Percentiles rank a stretch among this genome's conserved stretches.
Conservation (phyloP, 768 basidiomycete genomes). For the Auricularia sp. region DNA sequence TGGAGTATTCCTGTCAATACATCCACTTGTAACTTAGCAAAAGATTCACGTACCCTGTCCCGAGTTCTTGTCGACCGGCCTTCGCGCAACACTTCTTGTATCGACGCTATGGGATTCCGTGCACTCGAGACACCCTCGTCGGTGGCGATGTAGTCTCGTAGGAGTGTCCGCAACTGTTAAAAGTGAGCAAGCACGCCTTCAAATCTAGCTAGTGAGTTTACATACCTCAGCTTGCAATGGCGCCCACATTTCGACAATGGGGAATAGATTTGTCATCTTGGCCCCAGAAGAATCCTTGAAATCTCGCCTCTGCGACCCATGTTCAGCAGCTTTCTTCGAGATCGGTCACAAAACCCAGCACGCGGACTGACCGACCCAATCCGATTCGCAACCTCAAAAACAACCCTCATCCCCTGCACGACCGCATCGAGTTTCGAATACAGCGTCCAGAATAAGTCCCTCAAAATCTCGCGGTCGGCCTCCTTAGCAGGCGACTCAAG, state of each 20-base stretch:
- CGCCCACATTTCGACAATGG: slow-evolving; percentile 78
- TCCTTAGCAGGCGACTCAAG: slow-evolving; percentile 64
- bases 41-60: slow-evolving; percentile 51
- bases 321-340: not conserved
- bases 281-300: slow-evolving; percentile 80
- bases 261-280: slow-evolving; percentile 67
- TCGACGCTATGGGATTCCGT: slow-evolving; percentile 82
- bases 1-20: slow-evolving; percentile 19
- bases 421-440: slow-evolving; percentile 95
- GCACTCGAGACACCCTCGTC: slow-evolving; percentile 73
- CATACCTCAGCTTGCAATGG: slow-evolving; percentile 82
- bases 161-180: slow-evolving; percentile 64
- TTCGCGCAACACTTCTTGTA: slow-evolving; percentile 86
- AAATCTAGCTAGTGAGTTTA: not conserved
- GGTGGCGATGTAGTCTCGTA: slow-evolving; percentile 86
- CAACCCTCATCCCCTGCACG: slow-evolving; percentile 77
- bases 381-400: slow-evolving; percentile 82
- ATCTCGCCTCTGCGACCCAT: slow-evolving; percentile 59
- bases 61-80: slow-evolving; percentile 51
- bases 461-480: slow-evolving; percentile 73
- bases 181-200: slow-evolving; percentile 4
- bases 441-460: slow-evolving; percentile 92
- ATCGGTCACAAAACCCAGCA: slow-evolving; percentile 22
- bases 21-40: not conserved
- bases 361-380: slow-evolving; percentile 61